Conservation (phyloP, 2,329 filamentous ascomycete genomes). For the Apiospora sp. region DNA sequence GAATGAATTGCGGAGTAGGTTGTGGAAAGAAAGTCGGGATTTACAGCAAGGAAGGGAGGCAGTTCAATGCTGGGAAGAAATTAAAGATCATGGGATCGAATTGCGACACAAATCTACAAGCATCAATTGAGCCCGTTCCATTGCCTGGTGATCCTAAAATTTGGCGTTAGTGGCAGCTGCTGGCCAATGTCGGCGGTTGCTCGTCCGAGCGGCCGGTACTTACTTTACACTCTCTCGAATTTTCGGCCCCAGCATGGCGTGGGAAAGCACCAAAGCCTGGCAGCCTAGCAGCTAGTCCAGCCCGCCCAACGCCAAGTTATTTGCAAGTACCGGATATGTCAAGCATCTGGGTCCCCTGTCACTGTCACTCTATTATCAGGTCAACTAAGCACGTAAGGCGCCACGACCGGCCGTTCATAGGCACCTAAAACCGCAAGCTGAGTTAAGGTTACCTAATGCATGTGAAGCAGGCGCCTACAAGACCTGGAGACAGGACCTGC, state of each 20-base stretch:
- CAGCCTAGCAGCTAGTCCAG: background rate
- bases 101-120: background rate
- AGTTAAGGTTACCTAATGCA: conserved; percentile 11
- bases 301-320: conserved; percentile 15
- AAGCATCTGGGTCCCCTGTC: background rate
- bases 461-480: background rate
- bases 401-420: no score
- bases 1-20: background rate
- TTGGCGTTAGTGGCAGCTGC: conserved; percentile 20
- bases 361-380: background rate
- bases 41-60: background rate
- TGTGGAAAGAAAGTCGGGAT: background rate
- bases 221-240: background rate
- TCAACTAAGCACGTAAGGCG: background rate
- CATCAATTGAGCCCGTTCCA: background rate
- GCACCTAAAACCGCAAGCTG: background rate
- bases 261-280: background rate
- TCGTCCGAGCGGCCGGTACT: conserved; percentile 16
- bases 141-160: conserved; percentile 11
- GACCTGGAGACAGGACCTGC: background rate
- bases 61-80: background rate
- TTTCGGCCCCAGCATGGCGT: background rate
- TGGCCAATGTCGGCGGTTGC: conserved; percentile 14
- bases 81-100: background rate
- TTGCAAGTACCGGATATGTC: conserved; percentile 16